A percentile compares a stretch with the other conserved stretches of the same genome.
These are phyloP conservation scores for Tubosaeta brunneosetosa DNA, from an alignment of 768 basidiomycete genomes.

Conservation along the genomic window DNA sequence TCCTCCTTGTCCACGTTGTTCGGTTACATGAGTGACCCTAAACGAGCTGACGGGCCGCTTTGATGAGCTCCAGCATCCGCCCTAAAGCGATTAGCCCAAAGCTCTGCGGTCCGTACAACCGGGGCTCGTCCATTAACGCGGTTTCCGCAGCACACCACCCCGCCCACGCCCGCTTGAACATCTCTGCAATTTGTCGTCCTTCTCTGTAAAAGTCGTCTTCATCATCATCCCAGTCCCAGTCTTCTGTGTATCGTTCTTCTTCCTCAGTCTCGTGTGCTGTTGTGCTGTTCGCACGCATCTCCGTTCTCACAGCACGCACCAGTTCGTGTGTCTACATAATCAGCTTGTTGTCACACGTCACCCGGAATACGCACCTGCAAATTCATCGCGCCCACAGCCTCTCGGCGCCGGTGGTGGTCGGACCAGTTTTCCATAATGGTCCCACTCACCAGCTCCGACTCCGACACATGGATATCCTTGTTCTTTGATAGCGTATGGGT, in stretches of 20 bases:
- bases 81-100: slow-evolving; percentile 45
- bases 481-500: slow-evolving; percentile 36
- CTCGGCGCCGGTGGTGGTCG: slow-evolving; percentile 39
- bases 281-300: slow-evolving; percentile 21
- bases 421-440: slow-evolving; percentile 43
- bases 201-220: slow-evolving; percentile 28
- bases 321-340: slow-evolving; percentile 36
- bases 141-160: slow-evolving; percentile 41
- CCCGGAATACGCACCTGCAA: slow-evolving; percentile 32
- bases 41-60: slow-evolving; percentile 15
- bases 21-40: not conserved
- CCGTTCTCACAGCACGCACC: slow-evolving; percentile 33
- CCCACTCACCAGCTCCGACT: slow-evolving; percentile 42
- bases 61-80: slow-evolving; percentile 38
- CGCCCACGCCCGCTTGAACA: slow-evolving; percentile 40
- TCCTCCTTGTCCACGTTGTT: slow-evolving; percentile 22
- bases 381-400: slow-evolving; percentile 41
- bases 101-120: slow-evolving; percentile 38
- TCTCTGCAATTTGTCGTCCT: slow-evolving; percentile 24
- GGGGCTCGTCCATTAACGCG: slow-evolving; percentile 19
- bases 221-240: slow-evolving; percentile 24
- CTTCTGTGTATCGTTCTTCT: slow-evolving; percentile 24
- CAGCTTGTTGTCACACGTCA: not conserved
- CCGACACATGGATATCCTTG: slow-evolving; percentile 32
- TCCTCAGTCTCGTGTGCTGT: slow-evolving; percentile 20